These are phyloP conservation scores for Myxozyma kluyveri DNA, from an alignment of 805 yeast genomes.

Conservation along the genomic window DNA sequence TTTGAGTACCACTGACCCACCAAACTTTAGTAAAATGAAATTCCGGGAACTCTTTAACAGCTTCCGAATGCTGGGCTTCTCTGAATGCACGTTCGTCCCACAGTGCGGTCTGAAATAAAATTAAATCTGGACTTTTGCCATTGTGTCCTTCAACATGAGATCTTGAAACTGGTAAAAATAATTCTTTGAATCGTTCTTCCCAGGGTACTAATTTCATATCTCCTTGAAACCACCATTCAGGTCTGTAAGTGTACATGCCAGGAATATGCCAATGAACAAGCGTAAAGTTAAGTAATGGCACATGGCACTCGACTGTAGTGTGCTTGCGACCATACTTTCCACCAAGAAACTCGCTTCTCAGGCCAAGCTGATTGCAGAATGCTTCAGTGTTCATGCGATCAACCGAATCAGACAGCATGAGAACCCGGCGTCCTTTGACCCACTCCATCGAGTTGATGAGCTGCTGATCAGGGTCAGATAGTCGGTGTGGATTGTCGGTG, in stretches of 20 bases:
- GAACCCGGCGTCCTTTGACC: slow-evolving; percentile 12
- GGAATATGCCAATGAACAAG: slow-evolving; percentile 27
- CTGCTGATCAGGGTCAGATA: neutral
- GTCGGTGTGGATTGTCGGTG: neutral
- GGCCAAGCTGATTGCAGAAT: slow-evolving; percentile 17
- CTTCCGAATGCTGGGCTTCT: slow-evolving; percentile 6
- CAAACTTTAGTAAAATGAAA: neutral
- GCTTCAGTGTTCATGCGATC: slow-evolving; percentile 16
- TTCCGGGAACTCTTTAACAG: neutral
- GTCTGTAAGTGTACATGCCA: slow-evolving; percentile 13
- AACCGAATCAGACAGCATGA: slow-evolving; percentile 24
- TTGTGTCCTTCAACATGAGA: neutral
- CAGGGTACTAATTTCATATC: slow-evolving; percentile 20
- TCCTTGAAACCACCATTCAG: slow-evolving; percentile 25
- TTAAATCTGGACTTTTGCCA: slow-evolving; percentile 17
- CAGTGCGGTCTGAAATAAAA: slow-evolving; percentile 22
- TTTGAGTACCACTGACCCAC: slow-evolving; percentile 10
- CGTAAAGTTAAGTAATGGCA: slow-evolving; percentile 20
- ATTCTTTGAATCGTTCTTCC: slow-evolving; percentile 20
- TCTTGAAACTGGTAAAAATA: slow-evolving; percentile 8
- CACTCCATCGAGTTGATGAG: slow-evolving; percentile 3
- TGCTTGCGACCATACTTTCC: neutral
- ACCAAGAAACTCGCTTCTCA: neutral
- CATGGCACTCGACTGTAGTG: slow-evolving; percentile 18
- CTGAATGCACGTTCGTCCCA: slow-evolving; percentile 27